phyloP scores from a whole-genome alignment of 202 grass and related monocot species.

The Digitaria exilis region DNA sequence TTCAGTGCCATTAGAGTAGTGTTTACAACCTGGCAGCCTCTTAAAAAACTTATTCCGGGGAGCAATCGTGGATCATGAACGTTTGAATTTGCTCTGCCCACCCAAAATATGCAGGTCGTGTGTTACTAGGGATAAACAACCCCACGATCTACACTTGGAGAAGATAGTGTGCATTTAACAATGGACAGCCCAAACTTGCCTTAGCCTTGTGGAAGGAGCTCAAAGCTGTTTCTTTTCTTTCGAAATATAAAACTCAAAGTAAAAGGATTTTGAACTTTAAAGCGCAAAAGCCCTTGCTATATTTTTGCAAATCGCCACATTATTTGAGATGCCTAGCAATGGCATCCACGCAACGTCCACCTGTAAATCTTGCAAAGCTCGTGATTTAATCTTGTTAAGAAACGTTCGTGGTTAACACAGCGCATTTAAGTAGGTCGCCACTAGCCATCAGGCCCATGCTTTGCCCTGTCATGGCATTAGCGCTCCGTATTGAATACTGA shows the following conservation, averaged over 20 bases:
- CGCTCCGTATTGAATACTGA: neutral
- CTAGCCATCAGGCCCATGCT: conserved; percentile 2
- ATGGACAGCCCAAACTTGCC: neutral
- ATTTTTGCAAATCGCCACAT: neutral
- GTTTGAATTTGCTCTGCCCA: neutral
- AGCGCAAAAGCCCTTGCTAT: neutral
- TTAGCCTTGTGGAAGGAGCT: neutral
- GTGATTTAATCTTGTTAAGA: neutral
- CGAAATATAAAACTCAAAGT: conserved; percentile 6
- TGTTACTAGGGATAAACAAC: neutral
- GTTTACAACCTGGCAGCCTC: neutral
- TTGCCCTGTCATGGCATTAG: neutral
- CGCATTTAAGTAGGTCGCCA: neutral
- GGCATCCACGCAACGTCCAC: conserved; percentile 25
- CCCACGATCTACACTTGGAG: neutral
- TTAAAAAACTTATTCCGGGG: neutral
- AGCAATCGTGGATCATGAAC: neutral
- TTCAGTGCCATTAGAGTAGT: conserved; percentile 16
- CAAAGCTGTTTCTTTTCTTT: neutral
- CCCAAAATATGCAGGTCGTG: neutral
- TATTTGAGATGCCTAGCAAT: conserved; percentile 8
- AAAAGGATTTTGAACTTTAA: conserved; percentile 17
- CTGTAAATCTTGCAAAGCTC: conserved; percentile 14
- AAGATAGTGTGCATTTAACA: neutral
- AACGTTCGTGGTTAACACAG: conserved; percentile 15